Evolutionary conservation across 2,329 filamentous ascomycete species (phyloP).

Genomic region (Amauroascus niger): DNA sequence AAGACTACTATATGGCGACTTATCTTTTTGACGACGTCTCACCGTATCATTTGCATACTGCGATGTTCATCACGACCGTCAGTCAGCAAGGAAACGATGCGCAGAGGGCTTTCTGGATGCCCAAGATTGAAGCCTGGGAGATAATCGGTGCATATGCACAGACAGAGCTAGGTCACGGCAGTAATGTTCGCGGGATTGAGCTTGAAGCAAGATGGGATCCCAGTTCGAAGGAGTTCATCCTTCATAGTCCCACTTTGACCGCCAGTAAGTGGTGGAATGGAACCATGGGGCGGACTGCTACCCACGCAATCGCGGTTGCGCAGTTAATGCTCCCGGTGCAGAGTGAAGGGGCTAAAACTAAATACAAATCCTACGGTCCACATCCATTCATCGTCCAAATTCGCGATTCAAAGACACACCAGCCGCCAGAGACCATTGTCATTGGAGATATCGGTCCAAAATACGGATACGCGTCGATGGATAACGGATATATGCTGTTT

Average conservation of each 20-base stretch:
- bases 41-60: constrained; percentile 44
- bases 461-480: constrained; percentile 16
- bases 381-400: constrained; percentile 43
- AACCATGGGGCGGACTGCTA: constrained; percentile 40
- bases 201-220: constrained; percentile 37
- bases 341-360: constrained; percentile 18
- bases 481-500: constrained; percentile 17
- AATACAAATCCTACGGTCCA: constrained; percentile 32
- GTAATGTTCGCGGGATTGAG: constrained; percentile 40
- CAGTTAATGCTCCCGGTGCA: constrained; percentile 33
- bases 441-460: constrained; percentile 16
- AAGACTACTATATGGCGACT: constrained; percentile 44
- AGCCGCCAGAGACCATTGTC: constrained; percentile 13
- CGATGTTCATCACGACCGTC: constrained; percentile 41
- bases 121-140: constrained; percentile 37
- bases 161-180: constrained; percentile 40
- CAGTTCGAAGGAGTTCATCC: constrained; percentile 35
- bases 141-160: constrained; percentile 41
- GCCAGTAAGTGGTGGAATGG: constrained; percentile 45
- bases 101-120: constrained; percentile 39
- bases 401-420: constrained; percentile 21
- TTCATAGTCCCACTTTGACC: constrained; percentile 40
- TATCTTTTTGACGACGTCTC: constrained; percentile 47
- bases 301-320: constrained; percentile 42
- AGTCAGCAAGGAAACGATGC: constrained; percentile 38